Base-by-base conservation (phyloP, 805 yeast species). In the Zygoascus biomembranicola region DNA sequence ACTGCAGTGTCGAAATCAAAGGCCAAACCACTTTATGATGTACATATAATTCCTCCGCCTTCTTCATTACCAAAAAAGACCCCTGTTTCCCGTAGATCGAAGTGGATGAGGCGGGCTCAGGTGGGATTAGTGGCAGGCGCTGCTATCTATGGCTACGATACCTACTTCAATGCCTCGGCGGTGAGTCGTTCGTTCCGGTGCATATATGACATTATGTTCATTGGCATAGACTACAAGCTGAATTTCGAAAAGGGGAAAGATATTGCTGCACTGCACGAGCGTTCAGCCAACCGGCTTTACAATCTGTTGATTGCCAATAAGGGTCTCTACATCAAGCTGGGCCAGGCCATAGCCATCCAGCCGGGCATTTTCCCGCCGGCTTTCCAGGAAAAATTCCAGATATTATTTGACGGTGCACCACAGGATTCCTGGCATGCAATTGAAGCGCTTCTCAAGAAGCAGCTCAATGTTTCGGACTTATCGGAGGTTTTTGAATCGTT, bases 341-440 rank as follows among this genome's bases (percentile, higher is more conserved):
- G 94, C 23, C 94, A 86, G 72, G 83, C 87, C 50, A 75, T 86
- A 47, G 92, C 94, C 2, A 80, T 85, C 62, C 94, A 87, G 64
- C 82, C 88, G 0, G 69, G 76, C 28, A 72, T 84, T 61, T 78
- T 86, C 58, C 95, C 95, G 2, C 66, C 71, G 37, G 84, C 80
- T 19, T 85, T 72, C 66, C 87, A 81, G 58, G 75, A 71, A 43
- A 75, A 77, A 60, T 82, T 86, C 62, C 70, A 74, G 13, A 66
- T 70, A 54, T 68, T 86, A 49, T 86, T 84, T 61, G 94, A 86
- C 63, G 72, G 75, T 49, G 94, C 92, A 1, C 88, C 90, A 0
- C 82, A 78, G 59, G 72, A 73, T 31, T 63, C 76, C 1, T 72
- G 81, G 67, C 64, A 60, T n/a, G 72, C 72, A 44, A 58, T 67